Evolutionary conservation across 2,329 filamentous ascomycete species (phyloP), one percentile per base, ranked within the genome.

Genomic region (Mollisia scopiformis): DNA sequence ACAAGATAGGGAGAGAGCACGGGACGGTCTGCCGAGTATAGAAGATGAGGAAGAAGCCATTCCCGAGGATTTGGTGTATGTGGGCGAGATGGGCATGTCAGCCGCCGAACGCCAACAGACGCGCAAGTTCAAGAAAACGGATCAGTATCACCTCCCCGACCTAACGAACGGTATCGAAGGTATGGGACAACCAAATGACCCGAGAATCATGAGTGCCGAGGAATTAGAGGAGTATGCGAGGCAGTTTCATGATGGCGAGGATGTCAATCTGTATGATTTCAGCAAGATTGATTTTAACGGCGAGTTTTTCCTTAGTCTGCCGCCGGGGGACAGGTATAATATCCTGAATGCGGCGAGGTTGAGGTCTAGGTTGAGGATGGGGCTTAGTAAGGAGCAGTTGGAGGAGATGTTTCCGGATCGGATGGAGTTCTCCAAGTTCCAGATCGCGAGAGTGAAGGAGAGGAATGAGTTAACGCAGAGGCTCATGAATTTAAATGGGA

Each of bases 261-360:
- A 98, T 73, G 90, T 98, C 69, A 88, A 89, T 66, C 77, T 93
- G 5, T 98, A 98, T 76, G 94, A 98, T 76, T 99, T 99, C 73
- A 96, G 91, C 72, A 98, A 98, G 77, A 99, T 99, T 69, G 95
- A 99, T 73, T 99, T 98, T 71, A 91, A 98, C 67, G 92, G 93
- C 67, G 88, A 94, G 13, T 99, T 99, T 76, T 99, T 99, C 78
- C 86, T 90, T 74, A 97, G 92, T 73, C 77, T 99, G 59, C 95
- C 96, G 0, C 83, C 93, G 1, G 89, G 89, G 1, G 95, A 99
- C 78, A 87, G 94, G 52, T 99, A 99, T 79, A 98, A 98, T 70
- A 99, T 99, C 56, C 78, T 99, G 23, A 99, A 99, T 73, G 95
- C 96, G 1, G 95, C 96, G 1, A 84, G 95, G 63, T 74, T 99